phyloP scores from a whole-genome alignment of 78 protist species.

The Protostelium mycophagum region DNA sequence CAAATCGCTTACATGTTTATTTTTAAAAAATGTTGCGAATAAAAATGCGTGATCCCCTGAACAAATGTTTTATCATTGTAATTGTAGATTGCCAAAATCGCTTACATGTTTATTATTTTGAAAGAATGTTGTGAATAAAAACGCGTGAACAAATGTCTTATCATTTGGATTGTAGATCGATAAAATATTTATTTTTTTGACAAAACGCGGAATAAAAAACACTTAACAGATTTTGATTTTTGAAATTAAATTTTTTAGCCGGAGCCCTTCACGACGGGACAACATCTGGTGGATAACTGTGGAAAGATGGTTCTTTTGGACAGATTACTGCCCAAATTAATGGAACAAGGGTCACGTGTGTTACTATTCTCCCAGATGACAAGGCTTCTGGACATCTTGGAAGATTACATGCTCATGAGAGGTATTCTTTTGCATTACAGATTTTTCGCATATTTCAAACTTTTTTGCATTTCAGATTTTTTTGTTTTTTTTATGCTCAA shows the following conservation, averaged over 20 bases:
- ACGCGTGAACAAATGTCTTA: no score
- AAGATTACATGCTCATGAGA: constrained; percentile 80
- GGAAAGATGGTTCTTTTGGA: constrained; percentile 95
- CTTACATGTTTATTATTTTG: no score
- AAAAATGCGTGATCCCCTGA: constrained; percentile 8
- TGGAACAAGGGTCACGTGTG: constrained; percentile 70
- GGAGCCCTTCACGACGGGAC: constrained; percentile 30
- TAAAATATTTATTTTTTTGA: background rate
- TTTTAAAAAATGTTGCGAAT: background rate
- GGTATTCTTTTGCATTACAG: no score
- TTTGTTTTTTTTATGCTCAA: background rate
- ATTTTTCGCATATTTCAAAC: constrained; percentile 91
- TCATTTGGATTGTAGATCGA: background rate
- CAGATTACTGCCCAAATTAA: constrained; percentile 67
- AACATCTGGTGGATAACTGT: constrained; percentile 37
- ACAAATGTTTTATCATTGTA: background rate
- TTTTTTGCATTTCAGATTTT: constrained; percentile 13
- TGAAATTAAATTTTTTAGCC: no score
- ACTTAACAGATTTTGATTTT: background rate
- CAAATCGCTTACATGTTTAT: no score
- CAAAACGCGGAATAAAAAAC: no score
- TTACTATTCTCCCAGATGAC: constrained; percentile 94
- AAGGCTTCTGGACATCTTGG: constrained; percentile 94
- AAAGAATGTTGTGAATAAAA: no score
- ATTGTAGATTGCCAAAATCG: background rate